Percentiles rank a stretch among this genome's conserved stretches.
Evolutionary conservation across 2,329 filamentous ascomycete species (phyloP).

Genomic region (Aspergillus pseudoviridinutans): DNA sequence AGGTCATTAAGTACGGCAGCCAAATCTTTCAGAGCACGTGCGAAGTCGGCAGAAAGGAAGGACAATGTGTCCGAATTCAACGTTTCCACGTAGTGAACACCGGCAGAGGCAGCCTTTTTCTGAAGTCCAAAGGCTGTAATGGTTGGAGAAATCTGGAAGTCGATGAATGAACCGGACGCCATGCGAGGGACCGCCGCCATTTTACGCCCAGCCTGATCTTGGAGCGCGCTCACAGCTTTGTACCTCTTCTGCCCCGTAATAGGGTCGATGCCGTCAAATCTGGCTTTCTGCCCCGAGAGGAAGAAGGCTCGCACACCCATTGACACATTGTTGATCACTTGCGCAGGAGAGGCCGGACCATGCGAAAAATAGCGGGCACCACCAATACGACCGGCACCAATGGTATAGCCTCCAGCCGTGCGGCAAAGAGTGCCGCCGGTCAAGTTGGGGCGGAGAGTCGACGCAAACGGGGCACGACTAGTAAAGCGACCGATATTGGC

Average conservation of each 20-base stretch:
- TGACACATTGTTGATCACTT: conserved; percentile 94
- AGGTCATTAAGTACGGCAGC: conserved; percentile 76
- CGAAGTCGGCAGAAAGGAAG: conserved; percentile 81
- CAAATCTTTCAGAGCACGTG: conserved; percentile 78
- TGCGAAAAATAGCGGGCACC: conserved; percentile 88
- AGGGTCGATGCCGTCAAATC: conserved; percentile 73
- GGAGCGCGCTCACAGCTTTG: conserved; percentile 68
- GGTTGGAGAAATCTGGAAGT: conserved; percentile 84
- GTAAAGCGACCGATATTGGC: conserved; percentile 60
- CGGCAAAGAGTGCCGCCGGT: conserved; percentile 82
- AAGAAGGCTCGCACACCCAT: conserved; percentile 88
- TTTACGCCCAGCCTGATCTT: conserved; percentile 68
- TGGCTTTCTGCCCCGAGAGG: conserved; percentile 82
- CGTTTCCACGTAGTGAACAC: conserved; percentile 49
- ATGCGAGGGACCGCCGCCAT: conserved; percentile 53
- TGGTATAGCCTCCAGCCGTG: conserved; percentile 82
- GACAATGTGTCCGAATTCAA: conserved; percentile 83
- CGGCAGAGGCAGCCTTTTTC: conserved; percentile 23
- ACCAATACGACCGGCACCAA: conserved; percentile 64
- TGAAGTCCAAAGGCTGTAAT: conserved; percentile 70
- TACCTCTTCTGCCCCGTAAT: conserved; percentile 71
- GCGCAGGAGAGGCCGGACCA: conserved; percentile 74
- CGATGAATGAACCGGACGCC: conserved; percentile 74
- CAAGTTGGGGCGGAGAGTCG: conserved; percentile 82
- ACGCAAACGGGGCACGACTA: conserved; percentile 79